These are phyloP conservation scores for Camelina sativa DNA, from an alignment of 345 rosid species.

Conservation along the genomic window DNA sequence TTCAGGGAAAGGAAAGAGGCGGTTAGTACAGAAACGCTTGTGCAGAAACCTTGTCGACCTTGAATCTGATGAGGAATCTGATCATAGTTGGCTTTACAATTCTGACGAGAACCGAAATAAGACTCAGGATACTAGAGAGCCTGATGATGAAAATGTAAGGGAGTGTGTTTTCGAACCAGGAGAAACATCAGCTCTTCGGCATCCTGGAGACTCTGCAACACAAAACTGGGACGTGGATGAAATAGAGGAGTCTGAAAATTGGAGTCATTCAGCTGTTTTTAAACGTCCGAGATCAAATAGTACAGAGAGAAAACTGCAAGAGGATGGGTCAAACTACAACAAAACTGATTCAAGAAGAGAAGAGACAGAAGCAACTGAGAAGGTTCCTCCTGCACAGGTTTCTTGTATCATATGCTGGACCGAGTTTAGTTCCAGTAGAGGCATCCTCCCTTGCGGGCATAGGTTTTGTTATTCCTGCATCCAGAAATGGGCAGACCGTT, in stretches of 20 bases:
- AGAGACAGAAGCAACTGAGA: constrained; percentile 39
- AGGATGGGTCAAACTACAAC: constrained; percentile 34
- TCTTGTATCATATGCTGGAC: constrained; percentile 97
- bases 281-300: constrained; percentile 37
- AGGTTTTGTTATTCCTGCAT: constrained; percentile 95
- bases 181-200: constrained; percentile 47
- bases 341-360: constrained; percentile 35
- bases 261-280: constrained; percentile 41
- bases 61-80: constrained; percentile 56
- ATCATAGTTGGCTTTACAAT: constrained; percentile 9
- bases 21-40: constrained; percentile 50
- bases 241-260: constrained; percentile 46
- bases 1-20: constrained; percentile 53
- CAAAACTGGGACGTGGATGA: constrained; percentile 45
- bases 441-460: constrained; percentile 89
- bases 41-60: constrained; percentile 43
- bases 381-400: constrained; percentile 51
- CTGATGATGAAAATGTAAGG: constrained; percentile 30
- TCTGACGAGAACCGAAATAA: constrained; percentile 23
- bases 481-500: constrained; percentile 74
- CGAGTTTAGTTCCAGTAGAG: constrained; percentile 85
- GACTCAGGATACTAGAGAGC: constrained; percentile 36
- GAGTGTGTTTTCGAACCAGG: constrained; percentile 40
- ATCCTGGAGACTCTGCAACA: constrained; percentile 32
- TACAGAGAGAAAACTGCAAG: constrained; percentile 20